A percentile compares a stretch with the other conserved stretches of the same genome.
These are phyloP conservation scores for Trifolium pratense DNA, from an alignment of 306 rosid genomes.

Conservation along the genomic window DNA sequence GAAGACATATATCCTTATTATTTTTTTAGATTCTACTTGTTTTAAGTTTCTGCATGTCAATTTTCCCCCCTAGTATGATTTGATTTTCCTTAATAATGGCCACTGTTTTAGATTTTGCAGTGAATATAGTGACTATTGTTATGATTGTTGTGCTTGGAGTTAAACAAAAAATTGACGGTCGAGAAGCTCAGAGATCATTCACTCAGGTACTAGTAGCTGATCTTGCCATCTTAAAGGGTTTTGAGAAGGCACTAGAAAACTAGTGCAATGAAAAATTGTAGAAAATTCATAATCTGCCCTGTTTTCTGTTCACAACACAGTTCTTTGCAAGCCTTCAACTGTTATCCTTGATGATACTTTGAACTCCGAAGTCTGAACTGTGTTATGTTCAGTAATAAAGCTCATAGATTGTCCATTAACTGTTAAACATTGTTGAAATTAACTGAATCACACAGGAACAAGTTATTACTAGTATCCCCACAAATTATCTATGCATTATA, in stretches of 20 bases:
- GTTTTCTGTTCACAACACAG: slow-evolving; percentile 10
- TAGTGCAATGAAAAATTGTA: slow-evolving; percentile 1
- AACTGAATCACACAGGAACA: background rate
- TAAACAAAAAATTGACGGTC: slow-evolving; percentile 41
- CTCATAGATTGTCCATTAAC: slow-evolving; percentile 13
- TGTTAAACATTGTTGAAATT: slow-evolving; percentile 23
- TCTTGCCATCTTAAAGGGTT: slow-evolving; percentile 23
- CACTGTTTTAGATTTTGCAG: slow-evolving; percentile 75
- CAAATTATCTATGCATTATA: slow-evolving; percentile 2
- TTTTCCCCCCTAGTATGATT: slow-evolving; percentile 10
- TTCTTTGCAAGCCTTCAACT: slow-evolving; percentile 4
- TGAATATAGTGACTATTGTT: slow-evolving; percentile 63
- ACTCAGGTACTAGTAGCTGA: slow-evolving; percentile 27
- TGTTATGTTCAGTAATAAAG: slow-evolving; percentile 1
- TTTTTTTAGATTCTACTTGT: slow-evolving; percentile 20
- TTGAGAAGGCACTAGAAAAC: slow-evolving; percentile 7
- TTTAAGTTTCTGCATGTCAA: slow-evolving; percentile 18
- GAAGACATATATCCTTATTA: slow-evolving; percentile 78
- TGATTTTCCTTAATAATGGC: slow-evolving; percentile 59
- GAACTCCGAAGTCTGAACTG: too few species aligned
- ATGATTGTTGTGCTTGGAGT: slow-evolving; percentile 59
- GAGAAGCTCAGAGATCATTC: slow-evolving; percentile 55
- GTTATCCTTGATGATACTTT: slow-evolving; percentile 17
- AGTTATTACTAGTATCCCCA: background rate
- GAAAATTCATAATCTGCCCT: slow-evolving; percentile 9